phyloP scores from a whole-genome alignment of 2,329 filamentous ascomycete genomes.

The Didymosphaeria variabile region DNA sequence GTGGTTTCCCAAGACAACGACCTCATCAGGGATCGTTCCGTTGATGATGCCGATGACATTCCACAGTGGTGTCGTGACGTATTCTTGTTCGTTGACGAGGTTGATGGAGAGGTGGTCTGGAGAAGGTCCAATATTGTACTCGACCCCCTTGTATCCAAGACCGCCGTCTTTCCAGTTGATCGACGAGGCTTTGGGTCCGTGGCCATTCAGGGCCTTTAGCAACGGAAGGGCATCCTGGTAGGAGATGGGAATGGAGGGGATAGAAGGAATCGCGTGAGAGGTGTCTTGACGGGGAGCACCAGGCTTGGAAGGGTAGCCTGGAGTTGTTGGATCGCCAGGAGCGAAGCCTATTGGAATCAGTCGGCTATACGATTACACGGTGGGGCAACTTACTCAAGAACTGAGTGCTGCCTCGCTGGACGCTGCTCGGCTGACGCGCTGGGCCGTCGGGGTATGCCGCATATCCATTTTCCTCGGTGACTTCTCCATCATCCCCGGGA shows the following conservation, averaged over 20 bases:
- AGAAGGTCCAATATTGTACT: conserved; percentile 86
- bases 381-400: conserved; percentile 53
- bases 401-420: conserved; percentile 87
- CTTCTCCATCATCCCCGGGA: conserved; percentile 84
- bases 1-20: conserved; percentile 91
- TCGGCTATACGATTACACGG: background rate
- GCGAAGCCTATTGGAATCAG: conserved; percentile 58
- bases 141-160: conserved; percentile 78
- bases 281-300: conserved; percentile 80
- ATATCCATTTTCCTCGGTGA: conserved; percentile 83
- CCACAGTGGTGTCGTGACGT: conserved; percentile 61
- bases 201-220: conserved; percentile 87
- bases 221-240: conserved; percentile 87
- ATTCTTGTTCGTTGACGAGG: conserved; percentile 60
- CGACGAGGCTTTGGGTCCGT: conserved; percentile 79
- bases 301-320: conserved; percentile 91
- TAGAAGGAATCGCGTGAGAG: conserved; percentile 76
- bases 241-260: conserved; percentile 91
- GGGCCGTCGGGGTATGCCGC: conserved; percentile 84
- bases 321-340: conserved; percentile 84
- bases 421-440: conserved; percentile 84
- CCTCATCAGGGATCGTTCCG: conserved; percentile 83
- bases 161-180: conserved; percentile 81
- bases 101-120: conserved; percentile 70
- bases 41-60: conserved; percentile 94